These are phyloP conservation scores for Penicillium oxalicum DNA, from an alignment of 2,329 filamentous ascomycete species.

Conservation along the genomic window DNA sequence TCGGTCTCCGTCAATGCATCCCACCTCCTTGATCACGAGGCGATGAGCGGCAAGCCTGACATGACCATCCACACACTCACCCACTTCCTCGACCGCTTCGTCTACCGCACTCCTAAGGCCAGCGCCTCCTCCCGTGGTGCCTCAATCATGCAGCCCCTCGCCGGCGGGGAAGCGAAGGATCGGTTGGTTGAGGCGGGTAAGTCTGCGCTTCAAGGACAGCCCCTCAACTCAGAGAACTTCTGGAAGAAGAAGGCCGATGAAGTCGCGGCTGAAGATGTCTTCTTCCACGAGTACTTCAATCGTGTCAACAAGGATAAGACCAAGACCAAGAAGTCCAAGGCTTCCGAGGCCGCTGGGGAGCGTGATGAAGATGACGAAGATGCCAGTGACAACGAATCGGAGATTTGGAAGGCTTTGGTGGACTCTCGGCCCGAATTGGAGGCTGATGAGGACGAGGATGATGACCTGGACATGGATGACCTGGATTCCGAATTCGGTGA, in stretches of 20 bases:
- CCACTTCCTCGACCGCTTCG: conserved; percentile 94
- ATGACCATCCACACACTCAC: conserved; percentile 84
- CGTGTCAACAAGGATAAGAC: conserved; percentile 59
- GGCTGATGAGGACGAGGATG: conserved; percentile 52
- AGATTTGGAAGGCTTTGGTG: conserved; percentile 89
- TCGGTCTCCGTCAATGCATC: conserved; percentile 80
- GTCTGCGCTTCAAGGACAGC: conserved; percentile 52
- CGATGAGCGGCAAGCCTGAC: conserved; percentile 81
- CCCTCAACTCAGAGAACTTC: conserved; percentile 82
- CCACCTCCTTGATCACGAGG: conserved; percentile 61
- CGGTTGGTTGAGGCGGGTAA: conserved; percentile 56
- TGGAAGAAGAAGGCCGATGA: conserved; percentile 87
- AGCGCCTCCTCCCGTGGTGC: conserved; percentile 61
- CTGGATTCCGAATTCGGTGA: conserved; percentile 49
- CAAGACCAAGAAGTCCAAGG: conserved; percentile 51
- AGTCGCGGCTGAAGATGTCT: conserved; percentile 84
- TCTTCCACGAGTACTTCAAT: conserved; percentile 97
- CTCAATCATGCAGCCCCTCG: conserved; percentile 95
- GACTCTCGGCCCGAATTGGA: conserved; percentile 72
- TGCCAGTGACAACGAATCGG: conserved; percentile 62
- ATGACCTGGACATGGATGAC: conserved; percentile 52
- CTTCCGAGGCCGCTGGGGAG: conserved; percentile 42
- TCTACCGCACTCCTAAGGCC: conserved; percentile 87
- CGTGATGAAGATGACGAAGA: conserved; percentile 42
- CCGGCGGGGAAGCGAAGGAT: conserved; percentile 54